Evolutionary conservation across 1,284 basidiomycete species (phyloP).

Genomic region (Paramarasmius palmivorus): DNA sequence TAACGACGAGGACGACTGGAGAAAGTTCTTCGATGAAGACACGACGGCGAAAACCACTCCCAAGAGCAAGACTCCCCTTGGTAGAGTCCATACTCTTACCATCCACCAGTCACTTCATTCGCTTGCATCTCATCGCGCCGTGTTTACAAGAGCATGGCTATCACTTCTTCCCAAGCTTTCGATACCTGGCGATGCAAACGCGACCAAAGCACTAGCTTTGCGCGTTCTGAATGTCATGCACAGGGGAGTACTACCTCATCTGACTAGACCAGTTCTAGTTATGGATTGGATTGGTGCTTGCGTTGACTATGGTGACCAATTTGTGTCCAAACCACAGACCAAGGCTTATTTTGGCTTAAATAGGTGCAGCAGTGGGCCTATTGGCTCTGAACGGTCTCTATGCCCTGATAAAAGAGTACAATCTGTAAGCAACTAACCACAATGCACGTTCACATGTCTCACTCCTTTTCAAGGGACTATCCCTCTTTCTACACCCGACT

Average conservation of each 20-base stretch:
- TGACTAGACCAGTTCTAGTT: slow-evolving; percentile 78
- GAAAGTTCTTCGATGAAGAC: slow-evolving; percentile 77
- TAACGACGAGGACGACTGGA: slow-evolving; percentile 72
- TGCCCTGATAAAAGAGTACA: slow-evolving; percentile 90
- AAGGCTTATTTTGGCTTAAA: not conserved
- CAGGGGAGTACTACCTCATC: slow-evolving; percentile 80
- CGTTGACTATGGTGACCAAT: slow-evolving; percentile 73
- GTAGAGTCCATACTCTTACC: slow-evolving; percentile 63
- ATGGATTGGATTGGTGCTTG: slow-evolving; percentile 95
- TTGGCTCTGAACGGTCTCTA: slow-evolving; percentile 92
- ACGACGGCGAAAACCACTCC: slow-evolving; percentile 33
- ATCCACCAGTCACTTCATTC: slow-evolving; percentile 77
- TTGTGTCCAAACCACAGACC: not conserved
- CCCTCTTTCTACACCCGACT: slow-evolving; percentile 95
- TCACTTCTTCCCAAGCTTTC: slow-evolving; percentile 65
- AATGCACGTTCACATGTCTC: not conserved
- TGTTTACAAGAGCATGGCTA: slow-evolving; percentile 82
- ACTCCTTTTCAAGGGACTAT: slow-evolving; percentile 69
- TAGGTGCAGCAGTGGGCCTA: slow-evolving; percentile 86
- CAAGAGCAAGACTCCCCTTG: slow-evolving; percentile 35
- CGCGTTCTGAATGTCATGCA: slow-evolving; percentile 82
- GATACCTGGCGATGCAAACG: slow-evolving; percentile 31
- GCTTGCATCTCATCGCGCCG: slow-evolving; percentile 70
- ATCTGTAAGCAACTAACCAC: slow-evolving; percentile 63
- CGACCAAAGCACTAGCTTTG: slow-evolving; percentile 48